These are phyloP conservation scores for Geotrichum candidum DNA, from an alignment of 1,139 yeast genomes.

Conservation along the genomic window DNA sequence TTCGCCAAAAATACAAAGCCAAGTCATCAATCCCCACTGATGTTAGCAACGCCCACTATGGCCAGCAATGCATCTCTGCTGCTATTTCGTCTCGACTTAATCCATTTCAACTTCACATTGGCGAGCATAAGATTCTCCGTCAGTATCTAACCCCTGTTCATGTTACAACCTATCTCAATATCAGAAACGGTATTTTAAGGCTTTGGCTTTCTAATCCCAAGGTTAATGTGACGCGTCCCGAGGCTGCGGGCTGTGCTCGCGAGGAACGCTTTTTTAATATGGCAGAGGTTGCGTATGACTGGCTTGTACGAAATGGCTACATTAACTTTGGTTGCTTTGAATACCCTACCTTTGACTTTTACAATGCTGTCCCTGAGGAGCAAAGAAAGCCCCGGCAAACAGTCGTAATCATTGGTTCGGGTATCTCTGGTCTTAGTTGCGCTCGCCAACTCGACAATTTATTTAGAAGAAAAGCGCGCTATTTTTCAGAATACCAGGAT, in stretches of 20 bases:
- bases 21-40: slow-evolving; percentile 39
- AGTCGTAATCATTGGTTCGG: slow-evolving; percentile 40
- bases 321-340: slow-evolving; percentile 42
- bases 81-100: slow-evolving; percentile 40
- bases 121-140: slow-evolving; percentile 37
- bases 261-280: slow-evolving; percentile 38
- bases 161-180: slow-evolving; percentile 40
- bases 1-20: slow-evolving; percentile 35
- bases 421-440: slow-evolving; percentile 41
- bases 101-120: slow-evolving; percentile 35
- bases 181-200: slow-evolving; percentile 40
- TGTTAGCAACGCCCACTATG: slow-evolving; percentile 34
- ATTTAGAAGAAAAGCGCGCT: slow-evolving; percentile 33
- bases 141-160: slow-evolving; percentile 34
- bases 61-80: slow-evolving; percentile 39
- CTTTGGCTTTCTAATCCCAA: slow-evolving; percentile 43
- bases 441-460: slow-evolving; percentile 40
- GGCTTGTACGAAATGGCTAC: slow-evolving; percentile 40
- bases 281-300: slow-evolving; percentile 42
- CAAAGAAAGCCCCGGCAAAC: slow-evolving; percentile 36
- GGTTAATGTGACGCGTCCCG: slow-evolving; percentile 38
- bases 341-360: slow-evolving; percentile 23
- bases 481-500: slow-evolving; percentile 36
- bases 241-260: slow-evolving; percentile 42
- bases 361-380: slow-evolving; percentile 22